Evolutionary conservation across 306 rosid species (phyloP), one percentile per base, ranked within the genome.

Genomic region (Spatholobus suberectus): DNA sequence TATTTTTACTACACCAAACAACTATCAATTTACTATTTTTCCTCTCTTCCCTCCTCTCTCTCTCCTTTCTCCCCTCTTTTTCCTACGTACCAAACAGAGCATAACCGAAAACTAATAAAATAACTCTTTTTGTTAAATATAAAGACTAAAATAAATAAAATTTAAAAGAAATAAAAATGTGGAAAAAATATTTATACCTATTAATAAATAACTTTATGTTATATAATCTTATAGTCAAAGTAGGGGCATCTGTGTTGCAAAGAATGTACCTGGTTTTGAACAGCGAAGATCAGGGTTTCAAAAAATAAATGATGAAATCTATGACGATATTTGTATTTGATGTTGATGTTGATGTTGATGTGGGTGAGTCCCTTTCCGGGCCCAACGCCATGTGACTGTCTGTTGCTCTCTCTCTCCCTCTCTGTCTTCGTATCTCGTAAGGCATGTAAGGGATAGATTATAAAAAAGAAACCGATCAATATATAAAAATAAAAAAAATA

Each of bases 221-320:
- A 38, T 38, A 38, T n/a, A n/a, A n/a, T 7, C 41, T 38, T 38
- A 7, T 21, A 58, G 65, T 24, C 69, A 27, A 62, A 62, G 14
- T 62, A 13, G 70, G 78, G 62, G 46, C 37, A 80, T 69, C 44
- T 61, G 43, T 29, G 46, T 11, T n/a, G 83, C 26, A 46, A 70
- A 44, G 12, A 46, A 81, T 6, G 79, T 68, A 21, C 66, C 18
- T 40, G 57, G 14, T 26, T 58, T 58, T 49, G 52, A 69, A 26
- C 11, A 51, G 73, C 55, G 57, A 37, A 29, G 75, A 76, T 18
- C 6, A 6, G 15, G 14, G 78, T 82, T 94, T 92, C 97, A 90
- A 90, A 83, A 34, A 41, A 43, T 20, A 74, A 89, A 94, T 92
- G 92, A 91, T 94, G 91, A 88, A 81, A 73, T 29, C 59, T 81